Percentiles rank a stretch among this genome's conserved stretches.
These are phyloP conservation scores for Paraglomus occultum DNA, from an alignment of 192 early-diverging fungal species.

Conservation along the genomic window DNA sequence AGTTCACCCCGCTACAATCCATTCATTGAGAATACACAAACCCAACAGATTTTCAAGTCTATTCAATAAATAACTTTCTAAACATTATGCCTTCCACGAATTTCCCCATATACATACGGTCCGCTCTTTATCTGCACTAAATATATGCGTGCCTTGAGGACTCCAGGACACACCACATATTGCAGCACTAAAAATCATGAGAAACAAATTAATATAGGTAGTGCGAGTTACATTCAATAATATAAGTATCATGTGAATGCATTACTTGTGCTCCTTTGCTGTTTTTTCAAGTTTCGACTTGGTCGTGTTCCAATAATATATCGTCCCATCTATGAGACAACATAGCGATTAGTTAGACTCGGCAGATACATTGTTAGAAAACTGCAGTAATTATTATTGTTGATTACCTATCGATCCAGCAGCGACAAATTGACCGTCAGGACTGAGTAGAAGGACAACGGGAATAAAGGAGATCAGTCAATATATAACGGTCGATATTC, in stretches of 20 bases:
- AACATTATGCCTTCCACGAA: not conserved
- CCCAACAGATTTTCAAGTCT: too few relatives aligned
- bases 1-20: too few relatives aligned
- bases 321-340: conserved; percentile 56
- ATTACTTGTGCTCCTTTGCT: conserved; percentile 69
- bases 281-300: conserved; percentile 66
- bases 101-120: conserved; percentile 57
- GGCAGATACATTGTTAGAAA: not conserved
- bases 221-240: too few relatives aligned
- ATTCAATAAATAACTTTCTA: not conserved
- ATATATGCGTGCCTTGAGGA: conserved; percentile 56
- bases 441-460: conserved; percentile 49
- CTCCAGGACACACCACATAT: conserved; percentile 74
- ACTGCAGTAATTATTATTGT: not conserved
- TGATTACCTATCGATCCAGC: conserved; percentile 66
- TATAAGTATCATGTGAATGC: too few relatives aligned
- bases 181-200: conserved; percentile 33
- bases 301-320: conserved; percentile 77
- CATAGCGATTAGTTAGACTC: not conserved
- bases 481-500: not conserved
- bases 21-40: too few relatives aligned
- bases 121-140: conserved; percentile 69
- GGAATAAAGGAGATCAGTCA: conserved; percentile 1
- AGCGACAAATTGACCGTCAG: conserved; percentile 80
- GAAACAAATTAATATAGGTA: not conserved